These are phyloP conservation scores for Quercus mongolica DNA, from an alignment of 306 rosid genomes.

Conservation along the genomic window DNA sequence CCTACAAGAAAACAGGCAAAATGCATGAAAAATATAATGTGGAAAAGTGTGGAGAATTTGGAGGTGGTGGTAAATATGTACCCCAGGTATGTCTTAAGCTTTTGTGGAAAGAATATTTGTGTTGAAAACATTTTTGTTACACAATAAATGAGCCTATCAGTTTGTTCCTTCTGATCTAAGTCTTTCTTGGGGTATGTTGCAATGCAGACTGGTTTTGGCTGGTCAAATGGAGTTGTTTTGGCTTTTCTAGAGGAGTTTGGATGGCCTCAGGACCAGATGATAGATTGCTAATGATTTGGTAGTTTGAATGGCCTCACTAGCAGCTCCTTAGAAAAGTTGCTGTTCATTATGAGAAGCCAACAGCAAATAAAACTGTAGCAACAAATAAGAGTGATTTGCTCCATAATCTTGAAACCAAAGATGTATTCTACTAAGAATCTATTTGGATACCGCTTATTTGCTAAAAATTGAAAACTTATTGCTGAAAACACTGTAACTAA, in stretches of 20 bases:
- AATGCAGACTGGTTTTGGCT: slow-evolving; percentile 95
- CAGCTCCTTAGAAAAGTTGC: background rate
- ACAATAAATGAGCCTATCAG: background rate
- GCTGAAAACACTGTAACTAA: too few relatives aligned
- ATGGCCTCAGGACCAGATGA: slow-evolving; percentile 70
- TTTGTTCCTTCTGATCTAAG: background rate
- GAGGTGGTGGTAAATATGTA: slow-evolving; percentile 81
- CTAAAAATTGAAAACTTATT: too few relatives aligned
- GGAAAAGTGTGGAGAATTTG: slow-evolving; percentile 64
- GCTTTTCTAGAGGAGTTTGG: slow-evolving; percentile 96
- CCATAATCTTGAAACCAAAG: background rate
- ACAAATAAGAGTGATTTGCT: background rate
- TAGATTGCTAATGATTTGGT: slow-evolving; percentile 39
- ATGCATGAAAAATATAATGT: slow-evolving; percentile 89
- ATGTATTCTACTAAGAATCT: background rate
- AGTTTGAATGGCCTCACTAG: slow-evolving; percentile 1
- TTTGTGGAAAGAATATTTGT: background rate
- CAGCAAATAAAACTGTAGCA: background rate
- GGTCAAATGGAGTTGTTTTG: slow-evolving; percentile 91
- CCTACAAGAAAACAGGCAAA: slow-evolving; percentile 62
- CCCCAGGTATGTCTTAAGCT: slow-evolving; percentile 55
- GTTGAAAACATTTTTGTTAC: background rate
- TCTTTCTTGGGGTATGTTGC: slow-evolving; percentile 20
- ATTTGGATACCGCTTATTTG: too few relatives aligned
- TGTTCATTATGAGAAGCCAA: background rate